Evolutionary conservation across 352 stramenopile genomes (phyloP), one percentile per base, ranked within the genome.

Genomic region (Pythium brachiatum): DNA sequence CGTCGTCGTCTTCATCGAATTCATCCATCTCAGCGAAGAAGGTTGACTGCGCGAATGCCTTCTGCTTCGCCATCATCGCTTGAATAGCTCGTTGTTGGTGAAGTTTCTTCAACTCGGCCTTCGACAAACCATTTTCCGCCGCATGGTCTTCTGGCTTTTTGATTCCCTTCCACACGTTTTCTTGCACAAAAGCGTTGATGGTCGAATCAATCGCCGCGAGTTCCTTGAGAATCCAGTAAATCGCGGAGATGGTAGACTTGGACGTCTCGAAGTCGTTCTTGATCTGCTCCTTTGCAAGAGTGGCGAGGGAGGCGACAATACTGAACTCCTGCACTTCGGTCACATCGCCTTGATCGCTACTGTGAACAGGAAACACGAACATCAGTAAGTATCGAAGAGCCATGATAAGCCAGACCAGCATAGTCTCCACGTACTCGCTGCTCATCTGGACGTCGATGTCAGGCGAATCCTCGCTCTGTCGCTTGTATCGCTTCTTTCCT

Each of bases 61-160:
- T 83, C 52, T 94, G 85, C 4, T 82, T 79, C n/a, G 78, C 76
- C 67, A 89, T 75, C 87, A 95, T 95, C 16, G 86, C 84, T 48
- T 86, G 79, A 43, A 95, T 93, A 18, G 87, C 87, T 32, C 81
- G 81, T 32, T 95, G 82, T 56, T 95, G 87, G 41, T 89, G 76
- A 27, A 88, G 60, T 52, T 94, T 92, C 64, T 90, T 83, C 0
- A 92, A 69, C 47, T 93, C 72, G 4, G 74, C 70, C 57, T 92
- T 94, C 0, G 78, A 86, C 60, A 93, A 64, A 18, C 80, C 75
- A 31, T 86, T 79, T n/a, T 89, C 70, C 13, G 59, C 59, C 32
- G 73, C 57, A 9, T 71, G 46, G 16, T 88, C 75, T 23, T 92
- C 70, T 7, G 79, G 63, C 31, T 88, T 88, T 50, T 86, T 86